Base-by-base conservation (phyloP, 2,329 filamentous ascomycete genomes). In the Grosmannia clavigera region DNA sequence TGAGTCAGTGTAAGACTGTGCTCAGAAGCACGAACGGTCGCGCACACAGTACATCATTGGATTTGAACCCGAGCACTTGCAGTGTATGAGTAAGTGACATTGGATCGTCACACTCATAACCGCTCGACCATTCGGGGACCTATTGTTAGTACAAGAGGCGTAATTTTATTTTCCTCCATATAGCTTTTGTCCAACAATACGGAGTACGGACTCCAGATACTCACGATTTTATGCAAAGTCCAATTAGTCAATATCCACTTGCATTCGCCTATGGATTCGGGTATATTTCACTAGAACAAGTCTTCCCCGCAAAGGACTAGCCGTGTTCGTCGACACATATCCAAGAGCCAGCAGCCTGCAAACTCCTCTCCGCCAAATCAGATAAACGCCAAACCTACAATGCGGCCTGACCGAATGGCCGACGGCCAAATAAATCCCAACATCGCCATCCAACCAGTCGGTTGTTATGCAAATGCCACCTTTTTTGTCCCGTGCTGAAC, bases 401-500 rank as follows among this genome's bases (percentile, higher is more conserved):
- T 59, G 58, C 58, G 35, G 58, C 52, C 58, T 53, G 58, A 55
- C 38, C 51, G 19, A 29, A 31, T 59, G 52, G 52, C 48, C 57
- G 40, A 53, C 14, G 35, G 38, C n/a, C 29, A 29, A 33, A 50
- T 35, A 11, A 35, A 35, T 35, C 33, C 29, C 27, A 52, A 58
- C 43, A 53, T 11, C 33, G 38, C 58, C 51, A 55, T 35, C 38
- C 27, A 55, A 55, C 25, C 16, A 33, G 35, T 55, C 38, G 14
- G 58, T 55, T 54, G 5, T 16, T 27, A 59, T 59, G 58, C 58
- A 55, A 59, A 58, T 57, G 55, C 40, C 22, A 50, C 7, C 31
- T n/a, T 25, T 38, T n/a, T 14, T 43, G 33, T 33, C 27, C 22
- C 31, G n/a, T 55, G 22, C 33, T 19, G 22, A 16, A 29, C 54